Base-by-base conservation (phyloP, 2,329 filamentous ascomycete genomes). In the Ciborinia camelliae region DNA sequence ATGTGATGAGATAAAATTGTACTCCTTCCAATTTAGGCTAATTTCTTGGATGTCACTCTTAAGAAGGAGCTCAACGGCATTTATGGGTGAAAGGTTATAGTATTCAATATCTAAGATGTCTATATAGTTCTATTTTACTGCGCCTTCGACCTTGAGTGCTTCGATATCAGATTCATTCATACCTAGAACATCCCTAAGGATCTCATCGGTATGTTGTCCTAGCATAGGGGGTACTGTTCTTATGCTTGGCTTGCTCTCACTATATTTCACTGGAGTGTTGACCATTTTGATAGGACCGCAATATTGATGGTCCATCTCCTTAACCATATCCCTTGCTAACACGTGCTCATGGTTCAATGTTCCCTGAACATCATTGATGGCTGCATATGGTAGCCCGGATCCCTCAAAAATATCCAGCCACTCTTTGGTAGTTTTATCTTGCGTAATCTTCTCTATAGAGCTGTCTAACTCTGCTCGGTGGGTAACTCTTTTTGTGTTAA, bases 211-310 rank as follows among this genome's bases (percentile, higher is more conserved):
- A 76, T 97, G 92, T 77, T 97, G 86, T 0, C 93, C 95, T 41
- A 99, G 79, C 9, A 89, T 90, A 1, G 95, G 95, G 23, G 95
- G 95, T 32, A 90, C 85, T 4, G 82, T 89, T 41, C 94, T 83
- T 47, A 96, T 86, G 4, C 86, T 84, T 0, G 93, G 92, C 70
- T 84, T 87, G 32, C 89, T 90, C 70, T 93, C 87, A 6, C 92
- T 97, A 76, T 92, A 96, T 76, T 99, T 99, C 66, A 99, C 88
- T 0, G 95, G 95, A 0, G 92, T 96, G 73, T 96, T 97, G 62
- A 99, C 89, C 74, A 99, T 80, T 77, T 92, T 93, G 68, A 99
- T 89, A 0, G 88, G 84, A 0, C 95, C 95, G 75, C 94, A 98
- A 9, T 82, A 81, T 6, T 85, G 85, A 74, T 99, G 95, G 0